Base-by-base conservation (phyloP, 352 stramenopile species). In the Pythium folliculosum region DNA sequence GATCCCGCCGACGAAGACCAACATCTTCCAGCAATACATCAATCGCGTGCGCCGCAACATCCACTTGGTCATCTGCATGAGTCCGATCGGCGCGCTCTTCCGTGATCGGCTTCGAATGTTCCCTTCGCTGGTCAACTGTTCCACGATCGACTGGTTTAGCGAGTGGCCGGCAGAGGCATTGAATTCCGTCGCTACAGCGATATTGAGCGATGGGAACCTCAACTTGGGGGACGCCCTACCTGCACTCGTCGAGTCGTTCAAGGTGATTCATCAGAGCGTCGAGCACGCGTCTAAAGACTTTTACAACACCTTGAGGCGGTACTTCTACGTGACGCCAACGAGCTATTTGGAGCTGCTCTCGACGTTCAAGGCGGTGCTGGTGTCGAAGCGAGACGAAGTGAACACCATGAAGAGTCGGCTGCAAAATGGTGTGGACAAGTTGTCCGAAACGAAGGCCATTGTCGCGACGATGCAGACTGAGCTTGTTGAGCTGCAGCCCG, bases 1-100 rank as follows among this genome's bases (percentile, higher is more conserved):
- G 30, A 82, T 98, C 30, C 82, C 89, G 3, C 90, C 93, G 5
- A 98, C 93, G 1, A 97, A 97, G 70, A 93, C 96, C 21, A 98
- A 98, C 66, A 97, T 98, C 9, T 98, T 97, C 65, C 77, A 94
- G 59, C 92, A 98, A 76, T 98, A 97, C 71, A 88, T 98, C 59
- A 87, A 95, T 35, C 85, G 92, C 25, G 95, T 98, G 25, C 81
- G 92, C 5, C 80, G 81, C 23, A 98, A 98, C 68, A 92, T 98
- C 37, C 90, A 97, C 62, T 70, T 98, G 48, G 91, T 97, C 30
- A 84, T 98, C 38, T 95, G 87, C 47, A 95, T 95, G 87, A 93
- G 85, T 44, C 88, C 86, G 0, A 81, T 96, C 22, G 88, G 88
- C 17, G 84, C 77, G 12, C 70, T 90, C 8, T 96, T 96, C 54